Percentiles rank a stretch among this genome's conserved stretches.
Conservation (phyloP, 352 stramenopile species). For the Bremia lactucae region DNA sequence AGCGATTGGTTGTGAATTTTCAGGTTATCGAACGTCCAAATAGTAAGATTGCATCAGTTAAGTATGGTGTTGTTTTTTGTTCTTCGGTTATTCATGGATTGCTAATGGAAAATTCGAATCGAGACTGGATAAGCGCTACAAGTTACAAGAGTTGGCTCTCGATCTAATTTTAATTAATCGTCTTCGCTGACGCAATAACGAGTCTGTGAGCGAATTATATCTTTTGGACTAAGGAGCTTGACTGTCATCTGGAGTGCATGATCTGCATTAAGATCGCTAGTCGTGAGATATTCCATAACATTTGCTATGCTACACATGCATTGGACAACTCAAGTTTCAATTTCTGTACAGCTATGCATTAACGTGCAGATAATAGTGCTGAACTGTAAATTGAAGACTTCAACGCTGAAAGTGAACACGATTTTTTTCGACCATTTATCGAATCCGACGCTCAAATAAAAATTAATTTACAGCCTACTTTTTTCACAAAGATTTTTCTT, state of each 20-base stretch:
- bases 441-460: too few relatives aligned
- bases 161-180: constrained; percentile 5
- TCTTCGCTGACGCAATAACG: background rate
- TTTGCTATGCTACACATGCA: constrained; percentile 15
- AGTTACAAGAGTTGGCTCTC: constrained; percentile 27
- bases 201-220: constrained; percentile 25
- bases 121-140: constrained; percentile 52
- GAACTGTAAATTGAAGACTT: constrained; percentile 9
- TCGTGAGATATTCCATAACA: constrained; percentile 11
- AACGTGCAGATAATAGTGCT: constrained; percentile 26
- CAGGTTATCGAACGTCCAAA: constrained; percentile 45
- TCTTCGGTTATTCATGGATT: constrained; percentile 31
- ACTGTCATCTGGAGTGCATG: constrained; percentile 4
- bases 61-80: constrained; percentile 40
- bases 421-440: too few relatives aligned
- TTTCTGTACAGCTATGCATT: background rate
- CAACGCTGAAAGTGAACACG: too few relatives aligned
- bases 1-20: constrained; percentile 46
- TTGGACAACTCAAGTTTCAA: constrained; percentile 1
- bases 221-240: constrained; percentile 29
- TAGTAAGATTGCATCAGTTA: constrained; percentile 59
- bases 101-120: constrained; percentile 43
- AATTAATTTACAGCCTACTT: too few relatives aligned
- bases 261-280: background rate
- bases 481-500: too few relatives aligned